Evolutionary conservation across 495 filamentous ascomycete genomes (phyloP).

Genomic region (Parathielavia hyrcaniae): DNA sequence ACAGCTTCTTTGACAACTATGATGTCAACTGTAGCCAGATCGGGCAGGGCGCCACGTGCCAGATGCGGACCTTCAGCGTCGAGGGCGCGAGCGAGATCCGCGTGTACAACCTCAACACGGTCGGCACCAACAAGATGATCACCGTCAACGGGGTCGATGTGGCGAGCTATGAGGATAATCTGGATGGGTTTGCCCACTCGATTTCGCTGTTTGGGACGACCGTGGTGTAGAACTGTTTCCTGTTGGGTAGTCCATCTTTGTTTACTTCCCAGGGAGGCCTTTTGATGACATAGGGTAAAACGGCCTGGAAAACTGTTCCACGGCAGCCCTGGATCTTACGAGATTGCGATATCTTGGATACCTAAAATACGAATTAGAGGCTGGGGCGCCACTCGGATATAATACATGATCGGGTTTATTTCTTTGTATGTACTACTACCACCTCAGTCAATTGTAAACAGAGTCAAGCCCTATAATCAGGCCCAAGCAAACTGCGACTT

Average conservation of each 20-base stretch:
- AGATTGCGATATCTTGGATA: not conserved
- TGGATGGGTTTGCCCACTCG: conserved; percentile 28
- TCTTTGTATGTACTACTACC: not conserved
- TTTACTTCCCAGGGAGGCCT: no score
- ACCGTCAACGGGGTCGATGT: conserved; percentile 45
- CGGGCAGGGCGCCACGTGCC: conserved; percentile 49
- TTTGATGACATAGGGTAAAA: not conserved
- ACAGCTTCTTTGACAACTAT: conserved; percentile 56
- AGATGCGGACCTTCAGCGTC: conserved; percentile 55
- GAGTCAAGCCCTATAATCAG: no score
- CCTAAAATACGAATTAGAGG: no score
- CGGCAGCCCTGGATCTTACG: conserved; percentile 1
- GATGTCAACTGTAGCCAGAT: conserved; percentile 32
- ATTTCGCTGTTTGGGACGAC: conserved; percentile 19
- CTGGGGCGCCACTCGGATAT: not conserved
- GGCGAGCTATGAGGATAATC: conserved; percentile 49
- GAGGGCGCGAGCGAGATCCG: conserved; percentile 38
- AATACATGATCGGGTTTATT: not conserved
- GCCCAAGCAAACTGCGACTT: not conserved
- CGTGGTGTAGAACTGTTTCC: not conserved
- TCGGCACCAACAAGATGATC: conserved; percentile 41
- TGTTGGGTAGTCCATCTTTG: no score
- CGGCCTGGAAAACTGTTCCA: not conserved
- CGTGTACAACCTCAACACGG: conserved; percentile 50
- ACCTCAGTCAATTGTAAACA: no score